Base-by-base conservation (phyloP, 169 alveolate species). In the Cryptosporidium baileyi region DNA sequence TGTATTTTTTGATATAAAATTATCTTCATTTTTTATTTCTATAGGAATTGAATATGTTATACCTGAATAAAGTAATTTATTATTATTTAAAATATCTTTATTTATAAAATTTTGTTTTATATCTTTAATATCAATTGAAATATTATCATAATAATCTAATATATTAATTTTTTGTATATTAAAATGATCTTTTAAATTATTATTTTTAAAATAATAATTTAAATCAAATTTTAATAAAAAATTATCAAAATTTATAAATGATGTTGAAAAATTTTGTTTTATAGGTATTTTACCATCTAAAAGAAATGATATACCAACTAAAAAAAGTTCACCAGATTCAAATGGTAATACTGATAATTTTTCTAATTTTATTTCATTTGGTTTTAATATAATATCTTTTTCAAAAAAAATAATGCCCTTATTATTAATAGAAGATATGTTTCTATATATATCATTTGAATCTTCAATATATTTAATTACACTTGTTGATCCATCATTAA, bases 251-350 rank as follows among this genome's bases (percentile, higher is more conserved):
- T 45, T 30, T 45, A 65, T 47, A 51, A 17, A 54, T 26, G 74
- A 19, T 0, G 85, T 1, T 11, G 60, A 45, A 43, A 74, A 74
- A 17, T 40, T 74, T 57, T 54, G 85, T 30, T 67, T 51, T 24
- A 74, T 74, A 0, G 85, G 85, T 19, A 74, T 57, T 40, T 52
- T 74, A 19, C 85, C 85, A 22, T 74, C 85, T 36, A 74, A 57
- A 40, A 74, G 57, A 32, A 74, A 74, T 40, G 85, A 74, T 15
- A 74, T 74, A 4, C 85, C 85, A 0, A 74, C 60, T 26, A 74
- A 43, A 43, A 74, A 74, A 8, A 74, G 60, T 22, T 74, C 85
- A 8, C 85, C 85, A 30, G 61, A 43, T 54, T 51, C 67, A 9
- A 74, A 44, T 22, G 85, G 85, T 36, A 74, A 11, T 8, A 57